These are phyloP conservation scores for Cladosporium sp. DNA, from an alignment of 2,329 filamentous ascomycete genomes.

Conservation along the genomic window DNA sequence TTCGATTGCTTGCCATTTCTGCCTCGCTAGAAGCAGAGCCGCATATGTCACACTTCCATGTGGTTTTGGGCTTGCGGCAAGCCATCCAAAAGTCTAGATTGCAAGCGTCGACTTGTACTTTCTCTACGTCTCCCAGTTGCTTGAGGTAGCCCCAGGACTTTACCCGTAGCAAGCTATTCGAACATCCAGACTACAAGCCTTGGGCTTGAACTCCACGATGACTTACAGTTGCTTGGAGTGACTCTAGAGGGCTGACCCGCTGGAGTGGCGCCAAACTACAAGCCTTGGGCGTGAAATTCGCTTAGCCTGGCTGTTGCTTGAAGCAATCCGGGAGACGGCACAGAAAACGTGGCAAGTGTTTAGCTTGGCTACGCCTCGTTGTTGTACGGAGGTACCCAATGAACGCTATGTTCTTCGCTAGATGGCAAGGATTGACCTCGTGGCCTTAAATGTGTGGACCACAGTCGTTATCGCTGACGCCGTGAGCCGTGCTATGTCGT, in stretches of 20 bases:
- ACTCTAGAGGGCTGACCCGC: background rate
- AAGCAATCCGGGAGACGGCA: background rate
- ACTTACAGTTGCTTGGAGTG: background rate
- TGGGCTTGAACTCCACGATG: background rate
- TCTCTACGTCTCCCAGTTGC: background rate
- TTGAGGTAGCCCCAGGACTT: background rate
- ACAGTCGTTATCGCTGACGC: background rate
- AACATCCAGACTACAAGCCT: constrained; percentile 1
- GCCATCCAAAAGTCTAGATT: background rate
- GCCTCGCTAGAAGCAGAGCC: background rate
- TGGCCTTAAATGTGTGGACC: background rate
- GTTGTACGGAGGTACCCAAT: background rate
- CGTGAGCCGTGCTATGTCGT: background rate
- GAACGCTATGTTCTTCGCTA: background rate
- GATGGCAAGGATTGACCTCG: background rate
- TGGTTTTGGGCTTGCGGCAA: background rate
- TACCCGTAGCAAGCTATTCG: background rate
- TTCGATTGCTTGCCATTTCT: background rate
- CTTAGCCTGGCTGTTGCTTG: background rate
- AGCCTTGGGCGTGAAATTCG: background rate
- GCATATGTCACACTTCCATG: background rate
- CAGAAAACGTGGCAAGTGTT: background rate
- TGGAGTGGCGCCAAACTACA: background rate
- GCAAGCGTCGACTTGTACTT: background rate
- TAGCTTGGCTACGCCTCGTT: background rate